These are phyloP conservation scores for Porcisia hertigi DNA, from an alignment of 208 protist genomes.

Conservation along the genomic window DNA sequence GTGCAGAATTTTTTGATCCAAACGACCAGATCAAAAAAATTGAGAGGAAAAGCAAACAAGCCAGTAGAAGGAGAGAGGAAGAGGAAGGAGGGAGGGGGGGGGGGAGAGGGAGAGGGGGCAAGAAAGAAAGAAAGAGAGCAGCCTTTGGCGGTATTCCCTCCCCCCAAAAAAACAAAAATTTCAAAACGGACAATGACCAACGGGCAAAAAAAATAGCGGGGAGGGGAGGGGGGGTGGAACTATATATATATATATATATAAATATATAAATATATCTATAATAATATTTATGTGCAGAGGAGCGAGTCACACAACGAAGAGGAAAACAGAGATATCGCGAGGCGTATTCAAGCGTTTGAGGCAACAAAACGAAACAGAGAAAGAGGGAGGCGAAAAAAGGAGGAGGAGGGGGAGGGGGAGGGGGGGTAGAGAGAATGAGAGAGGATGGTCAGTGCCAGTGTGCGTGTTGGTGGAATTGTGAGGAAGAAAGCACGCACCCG, in stretches of 20 bases:
- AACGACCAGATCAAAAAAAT: not conserved
- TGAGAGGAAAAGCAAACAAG: not conserved
- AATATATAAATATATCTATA: not conserved
- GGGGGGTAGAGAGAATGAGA: not conserved
- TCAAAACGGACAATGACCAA: too few species aligned
- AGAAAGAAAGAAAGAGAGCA: not conserved
- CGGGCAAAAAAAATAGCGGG: too few species aligned
- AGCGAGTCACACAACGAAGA: too few species aligned
- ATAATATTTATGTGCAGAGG: too few species aligned
- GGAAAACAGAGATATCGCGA: too few species aligned
- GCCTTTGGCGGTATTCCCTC: not conserved
- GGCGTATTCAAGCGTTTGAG: too few species aligned
- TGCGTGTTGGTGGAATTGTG: too few species aligned
- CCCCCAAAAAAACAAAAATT: not conserved
- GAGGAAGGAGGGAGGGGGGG: constrained; percentile 14
- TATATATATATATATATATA: constrained; percentile 4
- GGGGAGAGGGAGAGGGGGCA: constrained; percentile 13
- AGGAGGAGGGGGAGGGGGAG: not conserved
- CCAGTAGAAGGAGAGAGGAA: not conserved
- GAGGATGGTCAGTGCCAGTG: too few species aligned
- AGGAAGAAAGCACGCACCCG: too few species aligned
- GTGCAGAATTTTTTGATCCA: not conserved
- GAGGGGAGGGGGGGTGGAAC: too few species aligned
- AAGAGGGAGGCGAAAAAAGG: not conserved
- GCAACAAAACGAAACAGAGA: constrained; percentile 23